Base-by-base conservation (phyloP, 116 monocot species). In the Dioscorea cayenensis region DNA sequence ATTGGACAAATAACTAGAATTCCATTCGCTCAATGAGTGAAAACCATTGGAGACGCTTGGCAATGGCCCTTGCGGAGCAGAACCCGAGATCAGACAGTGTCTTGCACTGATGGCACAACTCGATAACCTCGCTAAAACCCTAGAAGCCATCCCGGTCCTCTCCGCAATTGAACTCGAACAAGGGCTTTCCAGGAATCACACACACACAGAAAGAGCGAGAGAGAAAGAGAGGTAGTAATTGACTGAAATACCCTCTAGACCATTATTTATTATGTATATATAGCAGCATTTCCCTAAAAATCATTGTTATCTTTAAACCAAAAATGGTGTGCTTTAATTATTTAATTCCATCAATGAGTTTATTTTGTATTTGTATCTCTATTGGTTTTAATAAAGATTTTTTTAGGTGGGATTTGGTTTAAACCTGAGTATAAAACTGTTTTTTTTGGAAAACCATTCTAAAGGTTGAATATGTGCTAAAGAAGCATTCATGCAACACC, bases 121-220 rank as follows among this genome's bases (percentile, higher is more conserved):
- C 37, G 66, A 60, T 14, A 75, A 71, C 64, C 64, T 51, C 0
- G 63, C 49, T 21, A 71, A 36, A 23, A 80, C 21, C 60, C 65
- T 80, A n/a, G 71, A 75, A 43, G 75, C 80, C 75, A 80, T 79
- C 59, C 50, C 23, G 38, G 16, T 55, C 55, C n/a, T 55, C 51
- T 51, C 51, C 19, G 55, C 12, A 55, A n/a, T n/a, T n/a, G 55
- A 16, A 55, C 17, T 55, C 55, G n/a, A 55, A 55, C 19, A 3
- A 55, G 55, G 55, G 18, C 17, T 55, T 55, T 55, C 5, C 55
- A 5, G 55, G 55, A 55, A 55, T 55, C 52, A 25, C 1, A 13
- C 1, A 10, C 0, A 3, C 3, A 52, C 1, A 52, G 52, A 8
- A 4, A 8, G 18, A 52, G 52, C 2, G 16, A 52, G 52, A 16